Percentiles rank a stretch among this genome's conserved stretches.
phyloP scores from a whole-genome alignment of 2,329 filamentous ascomycete species.

The Aspergillus transmontanensis region DNA sequence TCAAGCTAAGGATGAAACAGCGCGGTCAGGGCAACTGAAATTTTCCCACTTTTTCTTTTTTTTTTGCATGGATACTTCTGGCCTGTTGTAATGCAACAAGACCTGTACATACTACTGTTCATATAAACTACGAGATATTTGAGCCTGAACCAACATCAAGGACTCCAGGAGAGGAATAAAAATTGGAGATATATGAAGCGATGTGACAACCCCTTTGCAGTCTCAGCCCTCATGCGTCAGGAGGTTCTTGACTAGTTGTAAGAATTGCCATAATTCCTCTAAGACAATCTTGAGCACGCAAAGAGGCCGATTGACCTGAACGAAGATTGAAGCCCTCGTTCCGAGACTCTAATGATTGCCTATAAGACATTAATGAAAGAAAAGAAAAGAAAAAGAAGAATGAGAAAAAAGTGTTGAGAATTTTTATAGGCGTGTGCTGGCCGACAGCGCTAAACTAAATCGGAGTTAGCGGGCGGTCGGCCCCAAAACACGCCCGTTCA shows the following conservation, averaged over 20 bases:
- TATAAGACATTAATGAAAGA: constrained; percentile 61
- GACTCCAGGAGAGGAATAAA: background rate
- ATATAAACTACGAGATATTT: background rate
- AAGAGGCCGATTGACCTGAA: constrained; percentile 83
- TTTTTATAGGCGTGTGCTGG: constrained; percentile 30
- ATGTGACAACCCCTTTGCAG: constrained; percentile 51
- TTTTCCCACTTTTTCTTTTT: background rate
- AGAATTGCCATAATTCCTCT: constrained; percentile 73
- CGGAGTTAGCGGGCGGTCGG: constrained; percentile 27
- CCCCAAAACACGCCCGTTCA: constrained; percentile 31
- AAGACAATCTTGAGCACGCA: constrained; percentile 98
- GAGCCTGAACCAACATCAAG: background rate
- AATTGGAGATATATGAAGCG: background rate
- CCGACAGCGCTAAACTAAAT: constrained; percentile 33
- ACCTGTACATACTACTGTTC: constrained; percentile 11
- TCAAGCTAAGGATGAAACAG: constrained; percentile 86
- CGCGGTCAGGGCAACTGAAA: constrained; percentile 49
- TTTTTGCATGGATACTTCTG: no score
- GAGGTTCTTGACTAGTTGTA: constrained; percentile 67
- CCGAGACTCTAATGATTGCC: constrained; percentile 99
- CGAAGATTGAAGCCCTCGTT: constrained; percentile 83
- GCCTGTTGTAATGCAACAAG: background rate
- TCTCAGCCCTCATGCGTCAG: constrained; percentile 59
- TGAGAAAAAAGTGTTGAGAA: constrained; percentile 30
- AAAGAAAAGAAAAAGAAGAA: constrained; percentile 48